phyloP scores from a whole-genome alignment of 2,329 filamentous ascomycete species.

The Monilinia laxa region DNA sequence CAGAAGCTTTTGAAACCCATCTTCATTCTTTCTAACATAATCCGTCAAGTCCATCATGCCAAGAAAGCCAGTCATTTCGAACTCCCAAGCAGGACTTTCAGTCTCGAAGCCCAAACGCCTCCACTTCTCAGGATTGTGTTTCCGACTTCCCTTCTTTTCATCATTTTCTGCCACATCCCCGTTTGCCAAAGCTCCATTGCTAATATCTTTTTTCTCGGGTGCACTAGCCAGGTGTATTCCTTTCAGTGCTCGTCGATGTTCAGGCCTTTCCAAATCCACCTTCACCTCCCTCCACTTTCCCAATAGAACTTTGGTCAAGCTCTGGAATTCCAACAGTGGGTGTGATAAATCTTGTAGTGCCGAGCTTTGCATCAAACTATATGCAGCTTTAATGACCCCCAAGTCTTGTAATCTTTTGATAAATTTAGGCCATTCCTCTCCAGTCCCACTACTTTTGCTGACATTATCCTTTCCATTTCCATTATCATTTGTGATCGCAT shows the following conservation, averaged over 20 bases:
- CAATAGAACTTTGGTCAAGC: conserved; percentile 81
- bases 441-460: conserved; percentile 42
- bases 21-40: conserved; percentile 88
- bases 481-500: conserved; percentile 76
- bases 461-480: conserved; percentile 34
- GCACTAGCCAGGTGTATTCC: conserved; percentile 81
- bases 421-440: conserved; percentile 89
- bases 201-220: conserved; percentile 55
- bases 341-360: conserved; percentile 87
- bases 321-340: conserved; percentile 90
- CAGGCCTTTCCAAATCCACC: conserved; percentile 81
- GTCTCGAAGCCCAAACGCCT: conserved; percentile 85
- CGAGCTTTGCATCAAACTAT: conserved; percentile 90
- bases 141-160: conserved; percentile 59
- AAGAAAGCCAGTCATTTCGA: conserved; percentile 80
- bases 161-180: conserved; percentile 43
- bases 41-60: conserved; percentile 98
- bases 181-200: conserved; percentile 35
- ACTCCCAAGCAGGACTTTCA: conserved; percentile 83
- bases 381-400: conserved; percentile 89
- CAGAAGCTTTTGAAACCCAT: conserved; percentile 87
- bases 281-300: conserved; percentile 83
- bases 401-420: conserved; percentile 92
- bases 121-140: conserved; percentile 90
- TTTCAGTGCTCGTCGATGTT: conserved; percentile 77